Conservation (phyloP, 2,329 filamentous ascomycete species). For the Fusarium proliferatum region DNA sequence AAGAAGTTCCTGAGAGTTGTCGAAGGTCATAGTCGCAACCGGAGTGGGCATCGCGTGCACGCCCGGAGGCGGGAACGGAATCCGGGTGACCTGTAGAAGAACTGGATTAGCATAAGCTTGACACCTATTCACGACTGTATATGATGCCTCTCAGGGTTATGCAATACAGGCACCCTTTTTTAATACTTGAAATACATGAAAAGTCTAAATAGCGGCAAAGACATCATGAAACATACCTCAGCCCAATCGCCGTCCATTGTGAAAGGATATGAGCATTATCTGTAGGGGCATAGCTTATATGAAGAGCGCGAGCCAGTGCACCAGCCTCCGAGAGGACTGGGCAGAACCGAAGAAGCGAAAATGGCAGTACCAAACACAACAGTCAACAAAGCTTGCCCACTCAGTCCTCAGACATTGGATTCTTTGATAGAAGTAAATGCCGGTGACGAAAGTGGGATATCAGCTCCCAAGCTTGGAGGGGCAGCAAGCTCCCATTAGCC, state of each 20-base stretch:
- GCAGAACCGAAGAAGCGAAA: neutral
- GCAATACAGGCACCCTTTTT: neutral
- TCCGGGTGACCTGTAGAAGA: slow-evolving; percentile 74
- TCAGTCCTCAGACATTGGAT: slow-evolving; percentile 2
- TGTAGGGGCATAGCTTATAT: slow-evolving; percentile 48
- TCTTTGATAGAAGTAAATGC: slow-evolving; percentile 20
- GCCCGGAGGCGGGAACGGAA: slow-evolving; percentile 82
- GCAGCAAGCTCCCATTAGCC: slow-evolving; percentile 38
- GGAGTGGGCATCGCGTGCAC: slow-evolving; percentile 76
- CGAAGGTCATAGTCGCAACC: slow-evolving; percentile 86
- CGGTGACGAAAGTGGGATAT: slow-evolving; percentile 27
- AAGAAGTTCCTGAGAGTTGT: slow-evolving; percentile 86
- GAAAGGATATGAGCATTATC: slow-evolving; percentile 52
- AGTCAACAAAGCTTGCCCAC: neutral
- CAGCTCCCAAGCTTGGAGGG: slow-evolving; percentile 43
- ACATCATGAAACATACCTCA: slow-evolving; percentile 62
- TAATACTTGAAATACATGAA: neutral
- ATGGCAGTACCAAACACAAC: neutral
- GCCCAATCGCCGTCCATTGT: slow-evolving; percentile 76
- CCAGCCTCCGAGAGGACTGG: slow-evolving; percentile 24
- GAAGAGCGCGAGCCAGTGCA: slow-evolving; percentile 17
- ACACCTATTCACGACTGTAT: neutral
- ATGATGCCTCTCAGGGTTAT: neutral
- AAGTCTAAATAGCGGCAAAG: neutral
- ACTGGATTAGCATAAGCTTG: slow-evolving; percentile 18